Conservation (phyloP, 768 basidiomycete genomes). For the Trametes villosa region DNA sequence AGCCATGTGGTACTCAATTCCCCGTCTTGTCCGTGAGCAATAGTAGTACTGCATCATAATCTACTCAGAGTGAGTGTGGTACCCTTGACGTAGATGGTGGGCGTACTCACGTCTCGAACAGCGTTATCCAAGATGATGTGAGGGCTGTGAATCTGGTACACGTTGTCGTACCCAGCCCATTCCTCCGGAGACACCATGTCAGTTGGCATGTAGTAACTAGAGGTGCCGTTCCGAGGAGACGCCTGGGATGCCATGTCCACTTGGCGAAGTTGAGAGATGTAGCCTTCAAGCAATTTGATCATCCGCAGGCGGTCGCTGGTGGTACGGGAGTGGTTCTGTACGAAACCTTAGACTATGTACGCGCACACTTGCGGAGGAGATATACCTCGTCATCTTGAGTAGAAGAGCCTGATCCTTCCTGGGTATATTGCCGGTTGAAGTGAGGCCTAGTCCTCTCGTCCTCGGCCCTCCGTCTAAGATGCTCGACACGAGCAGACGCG, state of each 20-base stretch:
- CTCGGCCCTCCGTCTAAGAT: slow-evolving; percentile 42
- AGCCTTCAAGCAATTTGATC: slow-evolving; percentile 62
- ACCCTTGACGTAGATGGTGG: not conserved
- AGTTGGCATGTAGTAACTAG: slow-evolving; percentile 65
- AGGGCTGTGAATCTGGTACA: slow-evolving; percentile 89
- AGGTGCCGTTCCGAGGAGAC: slow-evolving; percentile 10
- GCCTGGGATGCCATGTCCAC: slow-evolving; percentile 45
- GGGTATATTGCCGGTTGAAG: not conserved
- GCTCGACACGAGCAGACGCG: slow-evolving; percentile 55
- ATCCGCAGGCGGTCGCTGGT: slow-evolving; percentile 45
- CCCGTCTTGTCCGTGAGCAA: slow-evolving; percentile 72
- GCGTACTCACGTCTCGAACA: slow-evolving; percentile 71
- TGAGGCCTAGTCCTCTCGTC: not conserved
- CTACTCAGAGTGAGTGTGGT: slow-evolving; percentile 41
- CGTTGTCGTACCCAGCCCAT: slow-evolving; percentile 85
- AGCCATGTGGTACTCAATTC: slow-evolving; percentile 89
- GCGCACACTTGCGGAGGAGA: not conserved
- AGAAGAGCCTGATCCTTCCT: not conserved
- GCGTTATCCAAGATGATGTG: slow-evolving; percentile 76
- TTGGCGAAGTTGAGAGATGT: slow-evolving; percentile 57
- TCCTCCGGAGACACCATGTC: slow-evolving; percentile 70
- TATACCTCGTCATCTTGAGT: not conserved
- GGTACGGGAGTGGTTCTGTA: not conserved
- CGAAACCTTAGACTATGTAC: not conserved
- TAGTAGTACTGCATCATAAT: slow-evolving; percentile 89